These are phyloP conservation scores for Echinosophora koreensis DNA, from an alignment of 306 rosid species.

Conservation along the genomic window DNA sequence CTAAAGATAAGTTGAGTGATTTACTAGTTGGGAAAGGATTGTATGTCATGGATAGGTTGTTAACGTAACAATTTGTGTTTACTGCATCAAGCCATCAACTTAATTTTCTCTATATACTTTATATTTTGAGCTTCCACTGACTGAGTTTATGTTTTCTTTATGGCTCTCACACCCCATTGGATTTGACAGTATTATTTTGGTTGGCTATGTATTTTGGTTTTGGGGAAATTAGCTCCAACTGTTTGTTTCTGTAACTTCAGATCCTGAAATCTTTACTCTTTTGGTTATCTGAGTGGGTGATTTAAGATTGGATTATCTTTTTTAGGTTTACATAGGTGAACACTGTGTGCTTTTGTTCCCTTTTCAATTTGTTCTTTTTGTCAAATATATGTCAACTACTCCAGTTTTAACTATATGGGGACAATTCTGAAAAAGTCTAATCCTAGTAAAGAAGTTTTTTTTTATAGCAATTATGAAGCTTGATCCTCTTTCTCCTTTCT, in stretches of 20 bases:
- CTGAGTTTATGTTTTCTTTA: background rate
- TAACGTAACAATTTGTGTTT: background rate
- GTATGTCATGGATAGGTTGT: background rate
- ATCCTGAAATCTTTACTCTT: background rate
- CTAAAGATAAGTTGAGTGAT: too few species aligned
- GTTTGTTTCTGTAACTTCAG: background rate
- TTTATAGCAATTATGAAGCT: background rate
- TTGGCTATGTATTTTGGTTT: background rate
- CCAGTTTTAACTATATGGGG: conserved; percentile 5
- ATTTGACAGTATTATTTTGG: background rate
- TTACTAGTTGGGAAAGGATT: background rate
- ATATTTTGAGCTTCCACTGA: background rate
- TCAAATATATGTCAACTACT: background rate
- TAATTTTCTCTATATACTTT: background rate
- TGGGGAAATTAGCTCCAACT: background rate
- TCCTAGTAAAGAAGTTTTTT: background rate
- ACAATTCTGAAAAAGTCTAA: background rate
- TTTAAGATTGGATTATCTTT: conserved; percentile 7
- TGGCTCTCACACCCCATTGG: background rate
- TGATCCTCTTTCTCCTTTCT: conserved; percentile 41
- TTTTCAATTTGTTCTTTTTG: conserved; percentile 12
- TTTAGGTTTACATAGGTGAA: background rate
- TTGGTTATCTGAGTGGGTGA: conserved; percentile 13
- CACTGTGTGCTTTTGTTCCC: background rate
- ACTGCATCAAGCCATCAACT: background rate